Conservation (phyloP, 768 basidiomycete species). For the Leccinum longicurvipes region DNA sequence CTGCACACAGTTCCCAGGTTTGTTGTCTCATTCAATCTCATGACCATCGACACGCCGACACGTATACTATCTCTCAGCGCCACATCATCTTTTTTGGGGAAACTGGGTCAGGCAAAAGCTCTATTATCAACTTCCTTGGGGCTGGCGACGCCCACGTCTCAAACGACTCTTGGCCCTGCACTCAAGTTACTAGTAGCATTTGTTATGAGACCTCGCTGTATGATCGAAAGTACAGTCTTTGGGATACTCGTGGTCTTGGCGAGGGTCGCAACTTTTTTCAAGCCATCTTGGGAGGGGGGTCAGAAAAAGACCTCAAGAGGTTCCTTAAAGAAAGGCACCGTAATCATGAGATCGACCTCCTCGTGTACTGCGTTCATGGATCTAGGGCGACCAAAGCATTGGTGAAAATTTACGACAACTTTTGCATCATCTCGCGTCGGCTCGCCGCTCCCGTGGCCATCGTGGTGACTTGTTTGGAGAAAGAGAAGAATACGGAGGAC, state of each 20-base stretch:
- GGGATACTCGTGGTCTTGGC: constrained; percentile 40
- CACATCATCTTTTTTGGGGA: constrained; percentile 26
- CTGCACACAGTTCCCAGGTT: neutral
- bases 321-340: constrained; percentile 19
- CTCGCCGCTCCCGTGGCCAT: constrained; percentile 35
- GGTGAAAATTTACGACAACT: constrained; percentile 32
- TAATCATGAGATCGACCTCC: constrained; percentile 35
- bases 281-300: neutral
- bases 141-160: constrained; percentile 4
- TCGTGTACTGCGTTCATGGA: constrained; percentile 37
- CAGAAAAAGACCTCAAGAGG: constrained; percentile 19
- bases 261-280: constrained; percentile 21
- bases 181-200: neutral
- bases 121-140: constrained; percentile 22
- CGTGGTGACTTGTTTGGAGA: constrained; percentile 35
- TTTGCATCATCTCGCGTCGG: constrained; percentile 35
- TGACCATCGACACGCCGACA: neutral
- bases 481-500: constrained; percentile 20
- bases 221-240: constrained; percentile 15
- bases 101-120: constrained; percentile 26
- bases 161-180: constrained; percentile 17
- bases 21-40: neutral
- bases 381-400: constrained; percentile 30
- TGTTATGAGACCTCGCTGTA: constrained; percentile 5
- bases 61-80: neutral